Base-by-base conservation (phyloP, 768 basidiomycete genomes). In the Boletus sensibilis region DNA sequence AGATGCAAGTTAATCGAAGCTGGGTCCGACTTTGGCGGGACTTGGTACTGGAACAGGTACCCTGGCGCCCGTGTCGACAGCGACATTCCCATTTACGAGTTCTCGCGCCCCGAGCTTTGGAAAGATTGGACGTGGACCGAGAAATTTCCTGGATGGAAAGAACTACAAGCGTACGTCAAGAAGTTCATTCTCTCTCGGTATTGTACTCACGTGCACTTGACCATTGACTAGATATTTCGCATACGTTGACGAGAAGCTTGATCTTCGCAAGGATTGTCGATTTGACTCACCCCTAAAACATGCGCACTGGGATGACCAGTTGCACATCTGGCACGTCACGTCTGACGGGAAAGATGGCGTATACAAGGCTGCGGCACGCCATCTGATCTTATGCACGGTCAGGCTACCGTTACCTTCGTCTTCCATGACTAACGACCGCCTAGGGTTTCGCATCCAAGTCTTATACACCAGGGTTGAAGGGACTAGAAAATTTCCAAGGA, bases 31-130 rank as follows among this genome's bases (percentile, higher is more conserved):
- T 21, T 62, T 12, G 62, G 63, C 8, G 62, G 63, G 0, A 60
- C 55, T 5, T 64, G 58, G 59, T 61, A 57, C 29, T 61, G 59
- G 60, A 61, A 56, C 27, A 61, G 38, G 4, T 61, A 56, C 43
- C 61, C 57, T 9, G 55, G 62, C 2, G 55, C 47, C 8, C 62
- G 58, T 16, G 50, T 52, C 5, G 62, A 64, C 21, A 55, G 52
- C 11, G 38, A 51, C 5, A 43, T 62, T 10, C 60, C 61, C 18
- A 16, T 10, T 4, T 63, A 62, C 34, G 56, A 52, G 25, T 54
- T 58, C 23, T 40, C 60, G 10, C 29, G n/a, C 14, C 56, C 56
- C 14, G 53, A 62, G 6, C 56, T 63, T n/a, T 62, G 56, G 61
- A 49, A 52, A 8, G 48, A 11, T 1, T 62, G 60, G 54, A 42